Conservation (phyloP, 805 yeast genomes). For the Metschnikowia anglica region DNA sequence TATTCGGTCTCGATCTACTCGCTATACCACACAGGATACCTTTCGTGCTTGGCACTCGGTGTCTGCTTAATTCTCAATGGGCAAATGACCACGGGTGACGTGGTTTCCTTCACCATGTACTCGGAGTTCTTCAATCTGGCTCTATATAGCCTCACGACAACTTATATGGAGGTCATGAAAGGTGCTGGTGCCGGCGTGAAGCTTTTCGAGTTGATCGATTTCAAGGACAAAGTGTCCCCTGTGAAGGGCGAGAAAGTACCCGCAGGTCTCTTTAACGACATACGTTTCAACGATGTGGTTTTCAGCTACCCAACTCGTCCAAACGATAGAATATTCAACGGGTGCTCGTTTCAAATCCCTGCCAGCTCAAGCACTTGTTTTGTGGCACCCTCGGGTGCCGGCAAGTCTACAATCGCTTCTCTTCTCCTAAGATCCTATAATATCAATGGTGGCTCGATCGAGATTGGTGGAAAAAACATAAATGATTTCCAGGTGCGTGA, state of each 20-base stretch:
- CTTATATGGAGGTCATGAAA: slow-evolving; percentile 47
- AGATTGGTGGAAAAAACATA: slow-evolving; percentile 53
- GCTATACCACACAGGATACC: slow-evolving; percentile 43
- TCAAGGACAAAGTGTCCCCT: slow-evolving; percentile 36
- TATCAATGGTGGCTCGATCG: slow-evolving; percentile 47
- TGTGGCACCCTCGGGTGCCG: slow-evolving; percentile 62
- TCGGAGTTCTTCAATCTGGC: slow-evolving; percentile 46
- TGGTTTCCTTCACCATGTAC: slow-evolving; percentile 47
- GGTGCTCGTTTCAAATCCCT: slow-evolving; percentile 37
- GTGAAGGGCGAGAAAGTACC: slow-evolving; percentile 34
- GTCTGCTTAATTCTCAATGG: slow-evolving; percentile 43
- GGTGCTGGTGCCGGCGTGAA: slow-evolving; percentile 49
- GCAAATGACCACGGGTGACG: slow-evolving; percentile 48
- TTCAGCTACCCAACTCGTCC: slow-evolving; percentile 45
- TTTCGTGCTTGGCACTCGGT: slow-evolving; percentile 44
- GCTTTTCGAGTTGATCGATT: slow-evolving; percentile 43
- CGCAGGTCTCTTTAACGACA: slow-evolving; percentile 26
- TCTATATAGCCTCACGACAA: slow-evolving; percentile 44
- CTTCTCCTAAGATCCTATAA: slow-evolving; percentile 53
- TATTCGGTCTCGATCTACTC: slow-evolving; percentile 44
- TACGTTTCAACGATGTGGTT: slow-evolving; percentile 39
- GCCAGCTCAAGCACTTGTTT: slow-evolving; percentile 41
- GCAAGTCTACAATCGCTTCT: slow-evolving; percentile 58
- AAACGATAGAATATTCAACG: slow-evolving; percentile 36
- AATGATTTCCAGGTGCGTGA: slow-evolving; percentile 47